Evolutionary conservation across 768 basidiomycete species (phyloP).

Genomic region (Vishniacozyma victoriae): DNA sequence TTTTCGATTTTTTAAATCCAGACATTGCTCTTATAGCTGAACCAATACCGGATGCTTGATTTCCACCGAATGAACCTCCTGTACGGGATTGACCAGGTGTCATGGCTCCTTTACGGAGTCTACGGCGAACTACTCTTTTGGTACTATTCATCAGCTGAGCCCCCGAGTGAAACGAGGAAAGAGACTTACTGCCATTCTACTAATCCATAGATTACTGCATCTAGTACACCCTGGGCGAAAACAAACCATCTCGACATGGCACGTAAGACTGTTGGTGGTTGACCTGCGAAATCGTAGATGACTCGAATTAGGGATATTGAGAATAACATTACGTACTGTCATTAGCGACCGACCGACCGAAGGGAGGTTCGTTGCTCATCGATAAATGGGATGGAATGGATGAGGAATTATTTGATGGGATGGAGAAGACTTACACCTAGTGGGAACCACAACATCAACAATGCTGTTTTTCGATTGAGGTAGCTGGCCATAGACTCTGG

Average conservation of each 20-base stretch:
- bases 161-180: background rate
- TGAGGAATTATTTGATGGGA: too few species aligned
- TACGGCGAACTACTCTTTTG: slow-evolving; percentile 39
- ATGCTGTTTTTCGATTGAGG: slow-evolving; percentile 46
- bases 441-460: slow-evolving; percentile 47
- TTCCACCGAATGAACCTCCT: background rate
- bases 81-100: slow-evolving; percentile 2
- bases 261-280: slow-evolving; percentile 27
- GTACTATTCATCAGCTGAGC: slow-evolving; percentile 17
- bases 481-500: slow-evolving; percentile 45
- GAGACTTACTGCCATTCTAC: slow-evolving; percentile 46
- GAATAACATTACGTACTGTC: slow-evolving; percentile 43
- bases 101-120: slow-evolving; percentile 38
- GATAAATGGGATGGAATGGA: too few species aligned
- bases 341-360: background rate
- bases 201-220: slow-evolving; percentile 47
- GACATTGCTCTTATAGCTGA: background rate
- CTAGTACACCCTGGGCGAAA: slow-evolving; percentile 45
- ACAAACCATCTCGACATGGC: slow-evolving; percentile 47
- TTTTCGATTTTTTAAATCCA: background rate
- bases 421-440: slow-evolving; percentile 37
- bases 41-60: background rate
- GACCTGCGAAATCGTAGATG: slow-evolving; percentile 40
- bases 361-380: too few species aligned
- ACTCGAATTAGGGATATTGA: slow-evolving; percentile 46